Conservation (phyloP, 1,284 basidiomycete genomes). For the Porogramme epimiltina region DNA sequence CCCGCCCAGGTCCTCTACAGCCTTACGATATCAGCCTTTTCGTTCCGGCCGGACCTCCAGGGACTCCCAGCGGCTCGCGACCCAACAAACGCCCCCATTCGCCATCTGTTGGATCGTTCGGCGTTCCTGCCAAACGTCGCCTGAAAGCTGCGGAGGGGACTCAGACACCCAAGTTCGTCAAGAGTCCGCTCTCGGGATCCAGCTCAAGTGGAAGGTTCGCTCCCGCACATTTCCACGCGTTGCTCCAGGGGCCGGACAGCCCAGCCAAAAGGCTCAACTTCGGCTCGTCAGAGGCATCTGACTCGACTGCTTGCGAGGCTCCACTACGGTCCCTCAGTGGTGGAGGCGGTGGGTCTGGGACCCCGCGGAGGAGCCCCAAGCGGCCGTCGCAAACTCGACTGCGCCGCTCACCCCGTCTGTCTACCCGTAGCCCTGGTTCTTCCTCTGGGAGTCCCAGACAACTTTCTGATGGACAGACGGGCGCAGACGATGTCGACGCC, state of each 20-base stretch:
- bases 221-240: slow-evolving; percentile 30
- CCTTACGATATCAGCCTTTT: slow-evolving; percentile 58
- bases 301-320: slow-evolving; percentile 6
- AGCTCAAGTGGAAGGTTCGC: slow-evolving; percentile 26
- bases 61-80: slow-evolving; percentile 24
- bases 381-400: slow-evolving; percentile 5
- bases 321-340: no score
- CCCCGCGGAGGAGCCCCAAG: slow-evolving; percentile 18
- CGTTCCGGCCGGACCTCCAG: slow-evolving; percentile 24
- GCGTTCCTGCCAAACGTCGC: slow-evolving; percentile 70
- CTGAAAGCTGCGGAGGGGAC: slow-evolving; percentile 60
- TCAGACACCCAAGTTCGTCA: slow-evolving; percentile 41
- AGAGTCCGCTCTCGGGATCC: slow-evolving; percentile 34
- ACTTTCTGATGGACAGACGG: slow-evolving; percentile 1
- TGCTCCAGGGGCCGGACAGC: slow-evolving; percentile 36
- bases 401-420: slow-evolving; percentile 18
- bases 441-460: not conserved
- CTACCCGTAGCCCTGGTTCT: not conserved
- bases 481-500: not conserved
- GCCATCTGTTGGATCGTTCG: slow-evolving; percentile 46
- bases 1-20: slow-evolving; percentile 19
- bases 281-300: slow-evolving; percentile 27
- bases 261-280: slow-evolving; percentile 57
- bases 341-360: slow-evolving; percentile 8
- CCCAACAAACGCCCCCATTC: slow-evolving; percentile 58